These are phyloP conservation scores for Hypomyces perniciosus DNA, from an alignment of 2,329 filamentous ascomycete species.

Conservation along the genomic window DNA sequence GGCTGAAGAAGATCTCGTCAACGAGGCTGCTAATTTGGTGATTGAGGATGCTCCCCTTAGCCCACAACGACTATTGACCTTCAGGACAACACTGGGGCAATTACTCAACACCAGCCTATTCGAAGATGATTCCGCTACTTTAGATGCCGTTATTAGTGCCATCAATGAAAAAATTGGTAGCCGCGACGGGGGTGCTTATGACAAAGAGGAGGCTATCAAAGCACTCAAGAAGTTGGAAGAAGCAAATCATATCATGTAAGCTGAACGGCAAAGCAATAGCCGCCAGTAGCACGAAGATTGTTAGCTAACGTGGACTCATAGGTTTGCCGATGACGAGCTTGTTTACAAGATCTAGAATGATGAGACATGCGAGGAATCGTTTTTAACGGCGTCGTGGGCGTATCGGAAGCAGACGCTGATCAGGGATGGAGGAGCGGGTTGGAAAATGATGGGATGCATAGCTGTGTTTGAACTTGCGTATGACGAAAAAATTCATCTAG, in stretches of 20 bases:
- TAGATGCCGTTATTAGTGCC: constrained; percentile 67
- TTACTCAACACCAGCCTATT: constrained; percentile 81
- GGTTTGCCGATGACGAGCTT: constrained; percentile 56
- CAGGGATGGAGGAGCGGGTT: background rate
- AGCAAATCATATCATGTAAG: constrained; percentile 84
- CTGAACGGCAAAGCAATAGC: background rate
- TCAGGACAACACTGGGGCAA: constrained; percentile 76
- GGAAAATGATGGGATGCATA: too few species aligned
- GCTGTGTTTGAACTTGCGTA: too few species aligned
- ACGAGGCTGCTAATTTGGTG: constrained; percentile 35
- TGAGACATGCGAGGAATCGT: background rate
- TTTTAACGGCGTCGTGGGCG: background rate
- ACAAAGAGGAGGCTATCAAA: constrained; percentile 63
- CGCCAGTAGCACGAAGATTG: background rate
- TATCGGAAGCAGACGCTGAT: background rate
- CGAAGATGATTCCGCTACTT: constrained; percentile 72
- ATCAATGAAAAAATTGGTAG: constrained; percentile 67
- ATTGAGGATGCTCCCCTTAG: constrained; percentile 48
- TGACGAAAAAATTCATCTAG: too few species aligned
- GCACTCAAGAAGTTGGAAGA: constrained; percentile 76
- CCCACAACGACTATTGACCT: constrained; percentile 59
- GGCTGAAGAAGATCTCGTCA: constrained; percentile 41
- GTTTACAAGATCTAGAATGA: constrained; percentile 60
- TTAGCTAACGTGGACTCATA: constrained; percentile 20
- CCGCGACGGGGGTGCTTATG: constrained; percentile 55